Conservation (phyloP, 1,284 basidiomycete genomes). For the Cystobasidiaceae sp. region DNA sequence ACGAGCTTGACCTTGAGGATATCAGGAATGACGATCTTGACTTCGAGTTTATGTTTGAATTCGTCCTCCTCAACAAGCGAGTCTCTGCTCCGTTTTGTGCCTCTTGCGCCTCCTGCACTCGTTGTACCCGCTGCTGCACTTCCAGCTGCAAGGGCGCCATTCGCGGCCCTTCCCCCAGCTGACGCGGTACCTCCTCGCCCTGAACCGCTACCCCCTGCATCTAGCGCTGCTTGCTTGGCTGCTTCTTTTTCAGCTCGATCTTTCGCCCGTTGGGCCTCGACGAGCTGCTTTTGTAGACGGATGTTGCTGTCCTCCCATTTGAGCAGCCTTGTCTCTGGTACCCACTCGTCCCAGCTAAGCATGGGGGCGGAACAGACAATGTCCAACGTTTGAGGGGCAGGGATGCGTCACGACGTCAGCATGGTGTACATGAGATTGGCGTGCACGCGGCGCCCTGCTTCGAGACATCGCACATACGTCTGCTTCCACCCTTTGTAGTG, state of each 20-base stretch:
- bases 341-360: conserved; percentile 96
- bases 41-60: conserved; percentile 69
- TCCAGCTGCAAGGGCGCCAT: not conserved
- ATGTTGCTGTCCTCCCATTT: conserved; percentile 83
- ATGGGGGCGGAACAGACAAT: not conserved
- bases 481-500: conserved; percentile 99
- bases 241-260: conserved; percentile 46
- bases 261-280: conserved; percentile 55
- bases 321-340: conserved; percentile 71
- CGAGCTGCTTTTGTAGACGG: conserved; percentile 59
- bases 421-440: not conserved
- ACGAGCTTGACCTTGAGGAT: conserved; percentile 81
- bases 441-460: too few species aligned
- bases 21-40: conserved; percentile 87
- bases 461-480: too few species aligned
- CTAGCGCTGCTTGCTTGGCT: conserved; percentile 38
- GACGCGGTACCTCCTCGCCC: not conserved
- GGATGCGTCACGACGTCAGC: not conserved
- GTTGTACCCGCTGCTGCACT: too few species aligned
- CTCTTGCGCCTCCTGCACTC: too few species aligned
- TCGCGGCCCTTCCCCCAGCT: not conserved
- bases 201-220: not conserved
- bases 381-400: not conserved
- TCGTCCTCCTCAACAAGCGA: conserved; percentile 47
- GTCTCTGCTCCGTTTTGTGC: conserved; percentile 37